Base-by-base conservation (phyloP, 192 early-diverging fungal species). In the Mortierella claussenii region DNA sequence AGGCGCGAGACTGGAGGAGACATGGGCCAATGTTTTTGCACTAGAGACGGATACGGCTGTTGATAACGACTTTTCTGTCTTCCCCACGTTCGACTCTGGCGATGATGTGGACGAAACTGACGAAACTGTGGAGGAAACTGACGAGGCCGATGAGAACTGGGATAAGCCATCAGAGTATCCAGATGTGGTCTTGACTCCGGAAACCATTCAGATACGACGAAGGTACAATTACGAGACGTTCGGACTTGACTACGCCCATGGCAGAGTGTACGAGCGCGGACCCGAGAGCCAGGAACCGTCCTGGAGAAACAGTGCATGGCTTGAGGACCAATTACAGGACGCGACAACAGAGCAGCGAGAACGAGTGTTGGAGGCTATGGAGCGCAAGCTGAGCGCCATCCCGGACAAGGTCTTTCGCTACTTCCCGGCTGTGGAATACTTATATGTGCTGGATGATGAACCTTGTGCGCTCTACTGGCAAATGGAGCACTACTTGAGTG, bases 391-490 rank as follows among this genome's bases (percentile, higher is more conserved):
- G 1, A 20, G 23, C 13, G n/a, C 21, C 4, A 42, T 55, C n/a
- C 21, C 33, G 24, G 69, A 64, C 20, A 62, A 37, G 49, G 26
- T 59, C 27, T 60, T 65, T 54, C 4, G 4, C 13, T 26, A 45
- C 44, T 65, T 65, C 37, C 71, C 57, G 21, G 48, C 63, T 8
- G 64, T 60, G 8, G 64, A 65, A 21, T 45, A 30, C 27, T 27
- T 58, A 1, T 55, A 30, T 24, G 20, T 57, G n/a, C 27, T 44
- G 17, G 71, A 76, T 15, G 28, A 47, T 12, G 20, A 40, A 2
- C 10, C 23, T 17, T 10, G 4, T 8, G 1, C 20, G 5, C 28
- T 13, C 31, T 32, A 17, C 13, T 23, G 23, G n/a, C 24, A 21
- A 15, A 5, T 20, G 12, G 27, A 27, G 32, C 43, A 27, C 37